Evolutionary conservation across 805 yeast species (phyloP), one percentile per base, ranked within the genome.

Genomic region (Starmerella riodocensis): DNA sequence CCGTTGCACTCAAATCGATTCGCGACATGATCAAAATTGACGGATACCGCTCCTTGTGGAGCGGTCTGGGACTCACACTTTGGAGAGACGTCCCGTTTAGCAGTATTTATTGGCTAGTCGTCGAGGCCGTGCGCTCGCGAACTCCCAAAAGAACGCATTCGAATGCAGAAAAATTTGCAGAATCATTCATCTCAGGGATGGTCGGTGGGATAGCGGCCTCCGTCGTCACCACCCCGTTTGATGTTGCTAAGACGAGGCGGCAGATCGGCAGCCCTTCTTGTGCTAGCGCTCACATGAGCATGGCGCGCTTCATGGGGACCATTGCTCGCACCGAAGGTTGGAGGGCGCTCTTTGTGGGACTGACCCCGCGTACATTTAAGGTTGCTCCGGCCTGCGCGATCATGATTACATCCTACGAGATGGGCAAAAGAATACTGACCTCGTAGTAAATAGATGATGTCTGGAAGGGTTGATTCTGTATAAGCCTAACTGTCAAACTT

Each of bases 51-150:
- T 69, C 84, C 0, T 57, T 91, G 16, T 91, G 85, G 67, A 76
- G 78, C 40, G 98, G 98, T 0, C 63, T 91, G 18, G 75, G 79
- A 29, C 68, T 91, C 29, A 91, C 98, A 0, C 66, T 91, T 13
- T 88, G 94, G 94, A 69, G 98, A 59, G 98, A 91, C 57, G 97
- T 88, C 0, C 98, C 98, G 1, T 91, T 91, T 57, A 78, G 93
- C 46, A 96, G 93, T 1, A 76, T 88, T 1, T 91, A 91, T 59
- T 91, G 98, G 98, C 73, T 83, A 9, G 70, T 78, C 4, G 84
- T 86, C 52, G 97, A 86, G 53, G 37, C 42, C n/a, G 43, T 47
- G 16, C 42, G 53, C 11, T 14, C 36, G 17, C 17, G 17, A 5
- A 24, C 45, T 8, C 45, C 43, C 6, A 32, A 31, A 12, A 18